These are phyloP conservation scores for Castanea mollissima DNA, from an alignment of 306 rosid genomes.

Conservation along the genomic window DNA sequence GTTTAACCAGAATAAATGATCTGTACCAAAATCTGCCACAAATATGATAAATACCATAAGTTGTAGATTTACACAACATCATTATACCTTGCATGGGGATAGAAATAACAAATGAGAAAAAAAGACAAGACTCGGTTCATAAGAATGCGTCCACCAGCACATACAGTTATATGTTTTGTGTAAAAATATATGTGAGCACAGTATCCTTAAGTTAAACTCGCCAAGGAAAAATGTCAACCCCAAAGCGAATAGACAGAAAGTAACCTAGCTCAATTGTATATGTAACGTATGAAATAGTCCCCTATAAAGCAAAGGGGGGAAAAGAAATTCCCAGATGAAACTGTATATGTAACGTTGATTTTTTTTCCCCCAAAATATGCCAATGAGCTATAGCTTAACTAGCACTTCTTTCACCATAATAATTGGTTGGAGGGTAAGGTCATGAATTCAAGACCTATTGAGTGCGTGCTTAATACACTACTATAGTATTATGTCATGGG, in stretches of 20 bases:
- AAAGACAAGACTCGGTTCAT: neutral
- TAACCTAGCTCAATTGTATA: neutral
- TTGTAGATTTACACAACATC: neutral
- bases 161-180: neutral
- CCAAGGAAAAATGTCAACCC: neutral
- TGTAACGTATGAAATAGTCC: no score
- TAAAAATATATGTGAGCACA: neutral
- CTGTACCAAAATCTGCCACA: constrained; percentile 24
- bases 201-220: neutral
- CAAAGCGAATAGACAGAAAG: neutral
- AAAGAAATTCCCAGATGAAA: no score
- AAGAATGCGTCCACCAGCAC: neutral
- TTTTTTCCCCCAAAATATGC: no score
- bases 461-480: no score
- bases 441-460: no score
- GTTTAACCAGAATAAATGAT: constrained; percentile 31
- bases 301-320: no score
- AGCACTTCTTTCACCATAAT: no score
- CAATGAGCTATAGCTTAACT: no score
- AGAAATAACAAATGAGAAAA: neutral
- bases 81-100: neutral
- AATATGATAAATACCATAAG: neutral
- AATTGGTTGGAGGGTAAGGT: no score
- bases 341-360: no score
- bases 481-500: no score